A percentile compares a stretch with the other conserved stretches of the same genome.
Conservation (phyloP, 1,284 basidiomycete species). For the Ceratorhiza oryzae-sativae region DNA sequence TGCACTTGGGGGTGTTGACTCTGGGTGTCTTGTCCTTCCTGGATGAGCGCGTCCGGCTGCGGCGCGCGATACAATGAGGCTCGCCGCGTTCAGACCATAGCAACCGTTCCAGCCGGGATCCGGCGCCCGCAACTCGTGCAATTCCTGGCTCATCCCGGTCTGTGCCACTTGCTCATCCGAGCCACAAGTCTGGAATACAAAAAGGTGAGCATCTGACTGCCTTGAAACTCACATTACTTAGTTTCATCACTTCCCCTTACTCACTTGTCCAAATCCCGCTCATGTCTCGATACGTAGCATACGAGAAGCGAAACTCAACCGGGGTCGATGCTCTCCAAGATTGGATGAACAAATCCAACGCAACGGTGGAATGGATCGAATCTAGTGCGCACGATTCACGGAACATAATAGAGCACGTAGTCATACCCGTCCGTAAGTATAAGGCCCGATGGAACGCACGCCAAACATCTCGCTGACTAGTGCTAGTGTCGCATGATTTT, state of each 20-base stretch:
- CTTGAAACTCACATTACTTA: too few species aligned
- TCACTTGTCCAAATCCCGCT: not conserved
- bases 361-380: not conserved
- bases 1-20: too few species aligned
- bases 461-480: not conserved
- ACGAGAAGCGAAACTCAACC: not conserved
- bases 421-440: constrained; percentile 9
- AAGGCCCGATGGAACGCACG: not conserved
- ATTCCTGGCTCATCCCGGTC: too few species aligned
- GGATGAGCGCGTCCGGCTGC: too few species aligned
- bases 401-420: not conserved
- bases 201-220: too few species aligned
- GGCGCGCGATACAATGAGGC: too few species aligned
- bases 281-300: constrained; percentile 1
- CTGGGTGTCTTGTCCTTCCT: too few species aligned
- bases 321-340: constrained; percentile 7
- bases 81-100: too few species aligned
- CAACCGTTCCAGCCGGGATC: too few species aligned
- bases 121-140: not conserved
- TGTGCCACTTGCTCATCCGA: too few species aligned
- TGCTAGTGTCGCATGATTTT: not conserved
- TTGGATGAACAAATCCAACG: not conserved
- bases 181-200: not conserved
- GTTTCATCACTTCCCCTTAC: too few species aligned
- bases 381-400: not conserved